phyloP scores from a whole-genome alignment of 1,284 basidiomycete genomes.

The Sparassis latifolia region DNA sequence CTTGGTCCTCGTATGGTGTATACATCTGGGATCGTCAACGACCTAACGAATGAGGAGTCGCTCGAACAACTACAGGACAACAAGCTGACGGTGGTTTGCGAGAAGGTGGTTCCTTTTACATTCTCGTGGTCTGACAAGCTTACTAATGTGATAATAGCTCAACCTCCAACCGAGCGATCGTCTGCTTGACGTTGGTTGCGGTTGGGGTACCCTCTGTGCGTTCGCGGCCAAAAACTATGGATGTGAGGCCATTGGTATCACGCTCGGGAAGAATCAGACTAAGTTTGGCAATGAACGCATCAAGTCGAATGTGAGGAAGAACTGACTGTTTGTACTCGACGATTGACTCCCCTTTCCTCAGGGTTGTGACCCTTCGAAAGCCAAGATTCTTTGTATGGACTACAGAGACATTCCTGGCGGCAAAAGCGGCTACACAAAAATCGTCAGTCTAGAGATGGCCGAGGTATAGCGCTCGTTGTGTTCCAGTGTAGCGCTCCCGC shows the following conservation, averaged over 20 bases:
- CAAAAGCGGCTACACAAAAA: constrained; percentile 85
- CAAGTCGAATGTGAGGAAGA: constrained; percentile 60
- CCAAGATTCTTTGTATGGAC: constrained; percentile 91
- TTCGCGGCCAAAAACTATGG: constrained; percentile 97
- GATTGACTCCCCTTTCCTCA: background rate
- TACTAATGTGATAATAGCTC: constrained; percentile 34
- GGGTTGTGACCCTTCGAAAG: constrained; percentile 54
- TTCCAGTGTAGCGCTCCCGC: background rate
- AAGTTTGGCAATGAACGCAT: constrained; percentile 91
- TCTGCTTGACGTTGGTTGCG: constrained; percentile 93
- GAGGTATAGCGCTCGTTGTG: constrained; percentile 47
- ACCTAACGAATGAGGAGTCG: constrained; percentile 73
- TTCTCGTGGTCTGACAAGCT: background rate
- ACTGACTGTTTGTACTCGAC: constrained; percentile 23
- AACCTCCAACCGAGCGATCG: constrained; percentile 75
- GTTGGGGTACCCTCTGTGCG: constrained; percentile 94
- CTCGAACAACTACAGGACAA: constrained; percentile 98
- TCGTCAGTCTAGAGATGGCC: constrained; percentile 97
- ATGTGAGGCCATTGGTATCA: constrained; percentile 94
- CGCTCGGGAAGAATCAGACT: constrained; percentile 87
- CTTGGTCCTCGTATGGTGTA: constrained; percentile 96
- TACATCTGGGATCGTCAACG: constrained; percentile 86
- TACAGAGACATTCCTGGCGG: constrained; percentile 88
- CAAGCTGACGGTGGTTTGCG: constrained; percentile 93
- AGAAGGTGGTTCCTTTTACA: constrained; percentile 44